Conservation (phyloP, 352 stramenopile species). For the Globisporangium parvum region DNA sequence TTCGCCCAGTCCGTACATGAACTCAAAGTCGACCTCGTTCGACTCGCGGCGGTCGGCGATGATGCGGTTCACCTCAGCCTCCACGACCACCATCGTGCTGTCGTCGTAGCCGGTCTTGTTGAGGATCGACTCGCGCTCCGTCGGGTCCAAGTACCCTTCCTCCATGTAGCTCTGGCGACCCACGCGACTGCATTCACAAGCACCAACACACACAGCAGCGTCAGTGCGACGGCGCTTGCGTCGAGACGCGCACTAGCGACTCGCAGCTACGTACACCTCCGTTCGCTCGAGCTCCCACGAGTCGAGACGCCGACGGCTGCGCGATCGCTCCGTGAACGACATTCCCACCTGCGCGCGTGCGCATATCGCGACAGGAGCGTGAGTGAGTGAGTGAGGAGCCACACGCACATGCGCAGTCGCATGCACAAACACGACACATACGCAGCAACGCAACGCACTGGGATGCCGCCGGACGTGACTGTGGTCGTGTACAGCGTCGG, state of each 20-base stretch:
- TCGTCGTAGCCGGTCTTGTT: slow-evolving; percentile 73
- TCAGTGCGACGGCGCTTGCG: neutral
- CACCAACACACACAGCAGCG: neutral
- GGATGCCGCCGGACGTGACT: slow-evolving; percentile 72
- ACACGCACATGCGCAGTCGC: neutral
- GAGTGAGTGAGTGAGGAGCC: neutral
- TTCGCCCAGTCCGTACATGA: slow-evolving; percentile 55
- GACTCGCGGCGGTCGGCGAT: slow-evolving; percentile 75
- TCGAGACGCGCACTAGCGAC: neutral
- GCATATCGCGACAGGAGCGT: no score
- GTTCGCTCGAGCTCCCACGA: slow-evolving; percentile 74
- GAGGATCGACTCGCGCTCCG: slow-evolving; percentile 70
- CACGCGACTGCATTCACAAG: slow-evolving; percentile 33
- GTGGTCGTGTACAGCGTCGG: slow-evolving; percentile 77
- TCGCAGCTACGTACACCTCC: slow-evolving; percentile 38
- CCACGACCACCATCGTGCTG: slow-evolving; percentile 59
- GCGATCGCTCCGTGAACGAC: slow-evolving; percentile 71
- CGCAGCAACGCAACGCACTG: slow-evolving; percentile 7
- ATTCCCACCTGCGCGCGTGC: slow-evolving; percentile 34
- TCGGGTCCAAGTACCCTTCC: slow-evolving; percentile 73
- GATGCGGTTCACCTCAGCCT: slow-evolving; percentile 80
- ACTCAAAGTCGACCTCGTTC: slow-evolving; percentile 80
- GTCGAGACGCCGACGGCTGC: slow-evolving; percentile 65
- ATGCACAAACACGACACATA: neutral
- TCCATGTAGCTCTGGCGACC: slow-evolving; percentile 83